Conservation (phyloP, 345 rosid genomes). For the Eucalyptus virginea region DNA sequence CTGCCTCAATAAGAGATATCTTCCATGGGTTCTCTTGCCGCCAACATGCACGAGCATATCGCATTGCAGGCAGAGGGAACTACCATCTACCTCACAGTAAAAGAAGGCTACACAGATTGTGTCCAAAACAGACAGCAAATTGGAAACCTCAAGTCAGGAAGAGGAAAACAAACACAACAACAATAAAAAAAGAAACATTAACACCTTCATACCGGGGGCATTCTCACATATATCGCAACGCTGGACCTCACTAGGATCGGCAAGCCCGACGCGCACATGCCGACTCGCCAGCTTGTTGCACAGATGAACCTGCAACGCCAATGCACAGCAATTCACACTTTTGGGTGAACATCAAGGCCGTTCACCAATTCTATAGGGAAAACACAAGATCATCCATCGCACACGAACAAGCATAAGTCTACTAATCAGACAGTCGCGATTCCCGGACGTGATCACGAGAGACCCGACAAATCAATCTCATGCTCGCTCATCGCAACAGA, state of each 20-base stretch:
- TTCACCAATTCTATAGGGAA: neutral
- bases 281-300: conserved; percentile 79
- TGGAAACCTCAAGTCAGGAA: neutral
- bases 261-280: conserved; percentile 71
- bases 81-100: conserved; percentile 81
- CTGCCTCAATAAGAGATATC: conserved; percentile 66
- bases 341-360: neutral
- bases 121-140: neutral
- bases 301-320: conserved; percentile 55
- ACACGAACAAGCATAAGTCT: neutral
- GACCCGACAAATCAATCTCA: neutral
- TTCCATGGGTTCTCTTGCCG: conserved; percentile 59
- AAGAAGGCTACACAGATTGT: conserved; percentile 51
- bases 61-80: conserved; percentile 75
- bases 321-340: neutral
- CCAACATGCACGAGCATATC: conserved; percentile 82
- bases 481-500: neutral
- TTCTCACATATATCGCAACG: conserved; percentile 79
- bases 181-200: neutral
- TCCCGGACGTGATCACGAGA: neutral
- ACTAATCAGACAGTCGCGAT: neutral
- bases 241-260: conserved; percentile 51
- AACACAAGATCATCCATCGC: neutral
- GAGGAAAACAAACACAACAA: neutral
- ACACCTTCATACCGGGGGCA: conserved; percentile 31